A percentile compares a stretch with the other conserved stretches of the same genome.
phyloP scores from a whole-genome alignment of 2,329 filamentous ascomycete genomes.

The Fusarium chaquense region DNA sequence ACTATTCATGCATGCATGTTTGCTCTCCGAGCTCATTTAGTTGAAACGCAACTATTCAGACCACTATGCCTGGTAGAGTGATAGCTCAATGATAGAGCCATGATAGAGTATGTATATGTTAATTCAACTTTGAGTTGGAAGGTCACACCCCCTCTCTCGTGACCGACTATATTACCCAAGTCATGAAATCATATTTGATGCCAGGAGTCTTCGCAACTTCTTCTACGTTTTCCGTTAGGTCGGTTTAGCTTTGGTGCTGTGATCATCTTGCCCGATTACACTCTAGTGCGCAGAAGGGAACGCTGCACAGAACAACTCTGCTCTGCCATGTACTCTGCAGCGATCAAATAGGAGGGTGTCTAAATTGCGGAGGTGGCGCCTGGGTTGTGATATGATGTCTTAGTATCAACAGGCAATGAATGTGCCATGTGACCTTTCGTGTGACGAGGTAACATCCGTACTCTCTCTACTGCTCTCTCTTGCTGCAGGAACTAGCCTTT shows the following conservation, averaged over 20 bases:
- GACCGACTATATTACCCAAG: constrained; percentile 1
- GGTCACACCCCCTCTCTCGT: constrained; percentile 39
- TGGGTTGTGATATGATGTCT: constrained; percentile 25
- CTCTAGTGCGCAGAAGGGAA: constrained; percentile 32
- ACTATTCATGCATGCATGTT: constrained; percentile 16
- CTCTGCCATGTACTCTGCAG: background rate
- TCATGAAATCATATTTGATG: background rate
- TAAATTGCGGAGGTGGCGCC: constrained; percentile 40
- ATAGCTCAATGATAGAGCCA: constrained; percentile 11
- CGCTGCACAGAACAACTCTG: constrained; percentile 31
- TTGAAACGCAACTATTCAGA: constrained; percentile 27
- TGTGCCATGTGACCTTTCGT: constrained; percentile 38
- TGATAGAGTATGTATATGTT: background rate
- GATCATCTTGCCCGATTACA: constrained; percentile 15
- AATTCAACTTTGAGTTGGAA: background rate
- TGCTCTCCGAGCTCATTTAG: constrained; percentile 19
- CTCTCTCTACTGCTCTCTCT: background rate
- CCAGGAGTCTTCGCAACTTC: background rate
- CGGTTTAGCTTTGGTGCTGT: constrained; percentile 10
- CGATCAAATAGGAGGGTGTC: background rate
- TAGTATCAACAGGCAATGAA: background rate
- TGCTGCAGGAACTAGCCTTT: constrained; percentile 34
- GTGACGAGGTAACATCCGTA: constrained; percentile 25
- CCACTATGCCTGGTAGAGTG: constrained; percentile 2
- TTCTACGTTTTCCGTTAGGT: constrained; percentile 16